Percentiles rank a stretch among this genome's conserved stretches.
These are phyloP conservation scores for Wickerhamiella qilinensis DNA, from an alignment of 805 yeast genomes.

Conservation along the genomic window DNA sequence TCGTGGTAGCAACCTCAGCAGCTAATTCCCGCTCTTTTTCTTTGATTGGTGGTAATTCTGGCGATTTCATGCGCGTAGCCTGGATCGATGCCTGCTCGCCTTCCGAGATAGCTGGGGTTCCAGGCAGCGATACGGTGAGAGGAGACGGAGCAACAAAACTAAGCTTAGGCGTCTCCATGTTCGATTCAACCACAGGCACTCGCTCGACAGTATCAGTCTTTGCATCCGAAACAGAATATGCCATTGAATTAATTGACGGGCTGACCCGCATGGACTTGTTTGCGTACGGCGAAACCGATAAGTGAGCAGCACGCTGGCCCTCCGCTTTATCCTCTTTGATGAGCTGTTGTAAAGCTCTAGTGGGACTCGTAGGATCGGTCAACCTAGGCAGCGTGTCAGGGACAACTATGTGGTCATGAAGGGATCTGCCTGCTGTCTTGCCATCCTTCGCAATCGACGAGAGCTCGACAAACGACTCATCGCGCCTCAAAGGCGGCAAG, in stretches of 20 bases:
- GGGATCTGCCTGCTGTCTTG: neutral
- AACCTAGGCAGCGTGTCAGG: neutral
- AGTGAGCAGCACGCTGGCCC: no score
- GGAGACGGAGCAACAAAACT: neutral
- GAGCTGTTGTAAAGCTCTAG: neutral
- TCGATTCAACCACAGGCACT: neutral
- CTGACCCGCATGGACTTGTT: neutral
- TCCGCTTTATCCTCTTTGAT: neutral
- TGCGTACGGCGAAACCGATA: neutral
- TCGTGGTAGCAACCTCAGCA: no score
- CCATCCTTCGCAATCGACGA: neutral
- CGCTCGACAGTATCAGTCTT: neutral
- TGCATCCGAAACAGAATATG: neutral
- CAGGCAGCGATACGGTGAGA: neutral
- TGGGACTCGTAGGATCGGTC: neutral
- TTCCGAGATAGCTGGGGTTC: neutral
- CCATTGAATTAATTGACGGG: neutral
- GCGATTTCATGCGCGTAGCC: neutral
- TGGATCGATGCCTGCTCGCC: neutral
- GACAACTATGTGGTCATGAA: neutral
- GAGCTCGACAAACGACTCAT: neutral
- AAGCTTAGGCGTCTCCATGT: neutral
- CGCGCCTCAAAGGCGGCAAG: neutral
- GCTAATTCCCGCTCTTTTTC: neutral
- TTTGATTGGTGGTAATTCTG: neutral